Percentiles rank a stretch among this genome's conserved stretches.
Conservation (phyloP, 1,284 basidiomycete genomes). For the Wolfiporia cocos region DNA sequence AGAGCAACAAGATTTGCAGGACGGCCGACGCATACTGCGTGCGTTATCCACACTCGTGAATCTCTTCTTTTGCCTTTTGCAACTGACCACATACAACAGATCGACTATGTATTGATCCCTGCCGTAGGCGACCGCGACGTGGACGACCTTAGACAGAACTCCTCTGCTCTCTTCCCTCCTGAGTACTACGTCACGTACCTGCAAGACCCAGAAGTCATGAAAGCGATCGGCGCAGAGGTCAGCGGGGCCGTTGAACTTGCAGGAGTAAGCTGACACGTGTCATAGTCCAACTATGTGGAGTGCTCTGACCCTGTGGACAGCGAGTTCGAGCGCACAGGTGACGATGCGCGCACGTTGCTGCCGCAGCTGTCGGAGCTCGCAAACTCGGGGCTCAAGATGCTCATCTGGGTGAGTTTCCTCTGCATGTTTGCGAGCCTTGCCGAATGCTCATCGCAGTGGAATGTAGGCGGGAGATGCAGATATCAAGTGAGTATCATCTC, state of each 20-base stretch:
- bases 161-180: constrained; percentile 48
- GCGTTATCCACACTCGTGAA: no score
- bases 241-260: not conserved
- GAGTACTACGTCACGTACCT: constrained; percentile 48
- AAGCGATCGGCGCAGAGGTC: constrained; percentile 42
- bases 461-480: constrained; percentile 57
- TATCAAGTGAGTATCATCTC: constrained; percentile 51
- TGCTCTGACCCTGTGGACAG: constrained; percentile 41
- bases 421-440: not conserved
- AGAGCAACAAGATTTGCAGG: constrained; percentile 42
- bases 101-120: constrained; percentile 40
- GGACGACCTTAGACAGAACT: constrained; percentile 53
- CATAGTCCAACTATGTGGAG: constrained; percentile 35
- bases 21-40: constrained; percentile 54
- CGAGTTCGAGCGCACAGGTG: constrained; percentile 39
- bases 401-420: constrained; percentile 48
- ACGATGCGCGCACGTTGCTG: constrained; percentile 36
- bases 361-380: constrained; percentile 41
- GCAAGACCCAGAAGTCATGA: constrained; percentile 26
- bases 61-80: no score
- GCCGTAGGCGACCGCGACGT: constrained; percentile 46
- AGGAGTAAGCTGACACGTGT: not conserved
- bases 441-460: not conserved
- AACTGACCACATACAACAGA: no score
- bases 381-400: constrained; percentile 45